Percentiles rank a stretch among this genome's conserved stretches.
Conservation (phyloP, 179 eudicot genomes). For the Carnegiea gigantea region DNA sequence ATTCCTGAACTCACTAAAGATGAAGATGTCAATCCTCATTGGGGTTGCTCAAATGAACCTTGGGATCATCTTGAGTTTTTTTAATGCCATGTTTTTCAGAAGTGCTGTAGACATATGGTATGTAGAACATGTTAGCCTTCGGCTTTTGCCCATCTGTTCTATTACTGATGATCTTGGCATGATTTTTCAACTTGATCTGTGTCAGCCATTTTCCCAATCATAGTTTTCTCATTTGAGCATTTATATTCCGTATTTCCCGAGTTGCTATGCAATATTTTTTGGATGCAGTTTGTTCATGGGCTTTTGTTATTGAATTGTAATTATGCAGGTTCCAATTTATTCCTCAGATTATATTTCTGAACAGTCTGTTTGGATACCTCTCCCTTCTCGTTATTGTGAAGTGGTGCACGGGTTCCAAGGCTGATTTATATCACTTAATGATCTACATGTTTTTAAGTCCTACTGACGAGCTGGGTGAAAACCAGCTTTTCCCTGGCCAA, state of each 20-base stretch:
- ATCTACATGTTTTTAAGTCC: conserved; percentile 90
- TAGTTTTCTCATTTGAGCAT: not conserved
- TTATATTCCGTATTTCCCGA: not conserved
- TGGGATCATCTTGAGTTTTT: conserved; percentile 63
- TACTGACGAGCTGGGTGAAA: conserved; percentile 63
- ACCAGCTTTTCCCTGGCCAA: conserved; percentile 68
- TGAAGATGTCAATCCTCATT: conserved; percentile 79
- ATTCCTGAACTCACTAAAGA: conserved; percentile 69
- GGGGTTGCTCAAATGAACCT: conserved; percentile 79
- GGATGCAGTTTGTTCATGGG: not conserved
- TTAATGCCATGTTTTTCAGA: conserved; percentile 56
- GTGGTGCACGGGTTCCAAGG: conserved; percentile 75
- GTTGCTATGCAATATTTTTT: not conserved
- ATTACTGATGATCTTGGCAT: not conserved
- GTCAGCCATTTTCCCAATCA: not conserved
- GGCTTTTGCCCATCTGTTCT: not conserved
- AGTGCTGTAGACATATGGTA: conserved; percentile 58
- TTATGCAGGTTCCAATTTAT: conserved; percentile 62
- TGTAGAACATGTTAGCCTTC: conserved; percentile 19
- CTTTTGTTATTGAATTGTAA: conserved; percentile 12
- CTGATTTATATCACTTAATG: conserved; percentile 79
- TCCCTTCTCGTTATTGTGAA: conserved; percentile 62
- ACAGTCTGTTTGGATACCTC: conserved; percentile 72
- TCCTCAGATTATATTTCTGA: conserved; percentile 72
- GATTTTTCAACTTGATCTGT: conserved; percentile 4